These are phyloP conservation scores for Venturia effusa DNA, from an alignment of 2,329 filamentous ascomycete species.

Conservation along the genomic window DNA sequence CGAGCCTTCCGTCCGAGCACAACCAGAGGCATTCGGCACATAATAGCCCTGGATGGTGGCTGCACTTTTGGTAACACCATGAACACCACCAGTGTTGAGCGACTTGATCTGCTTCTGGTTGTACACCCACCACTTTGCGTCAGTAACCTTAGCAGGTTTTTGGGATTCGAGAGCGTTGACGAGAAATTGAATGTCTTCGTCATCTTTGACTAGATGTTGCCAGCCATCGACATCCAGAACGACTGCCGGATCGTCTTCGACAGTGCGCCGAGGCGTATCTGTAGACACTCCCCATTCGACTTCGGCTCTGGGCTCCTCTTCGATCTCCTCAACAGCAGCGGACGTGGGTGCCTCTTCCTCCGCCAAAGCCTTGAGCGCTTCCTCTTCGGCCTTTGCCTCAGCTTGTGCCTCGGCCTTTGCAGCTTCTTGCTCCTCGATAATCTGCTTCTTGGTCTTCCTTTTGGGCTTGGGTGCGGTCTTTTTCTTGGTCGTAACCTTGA, in stretches of 20 bases:
- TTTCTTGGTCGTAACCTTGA: conserved; percentile 23
- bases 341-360: conserved; percentile 23
- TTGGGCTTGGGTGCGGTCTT: conserved; percentile 25
- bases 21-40: conserved; percentile 74
- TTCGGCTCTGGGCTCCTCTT: conserved; percentile 33
- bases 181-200: conserved; percentile 52
- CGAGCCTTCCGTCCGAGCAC: conserved; percentile 81
- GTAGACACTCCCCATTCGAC: conserved; percentile 51
- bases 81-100: conserved; percentile 48
- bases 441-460: conserved; percentile 66
- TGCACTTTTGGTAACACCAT: conserved; percentile 41
- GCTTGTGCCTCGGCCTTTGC: conserved; percentile 33
- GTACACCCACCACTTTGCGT: conserved; percentile 56
- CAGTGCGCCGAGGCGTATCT: conserved; percentile 49
- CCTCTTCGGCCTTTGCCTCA: conserved; percentile 37
- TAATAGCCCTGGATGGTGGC: conserved; percentile 59
- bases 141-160: conserved; percentile 39
- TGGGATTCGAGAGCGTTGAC: conserved; percentile 39
- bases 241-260: conserved; percentile 53
- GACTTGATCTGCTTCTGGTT: conserved; percentile 63
- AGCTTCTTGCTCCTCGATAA: conserved; percentile 57
- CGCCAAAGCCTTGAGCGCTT: conserved; percentile 25
- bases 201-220: conserved; percentile 57
- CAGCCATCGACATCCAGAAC: conserved; percentile 61
- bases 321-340: conserved; percentile 21